Evolutionary conservation across 257 asterid genomes (phyloP).

Genomic region (Penstemon barbatus): DNA sequence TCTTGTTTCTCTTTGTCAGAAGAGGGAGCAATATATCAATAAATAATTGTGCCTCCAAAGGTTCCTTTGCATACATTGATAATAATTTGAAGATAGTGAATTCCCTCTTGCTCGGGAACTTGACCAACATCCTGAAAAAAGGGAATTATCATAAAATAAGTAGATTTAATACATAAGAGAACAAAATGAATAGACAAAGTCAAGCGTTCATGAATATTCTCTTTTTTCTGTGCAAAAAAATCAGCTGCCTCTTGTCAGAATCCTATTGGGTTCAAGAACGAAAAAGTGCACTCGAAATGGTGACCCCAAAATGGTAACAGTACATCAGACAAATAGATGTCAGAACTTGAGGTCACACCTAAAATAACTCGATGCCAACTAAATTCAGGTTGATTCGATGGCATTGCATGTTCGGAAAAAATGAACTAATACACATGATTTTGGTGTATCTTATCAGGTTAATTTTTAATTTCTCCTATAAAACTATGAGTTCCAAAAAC

Average conservation of each 20-base stretch:
- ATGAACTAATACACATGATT: not conserved
- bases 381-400: constrained; percentile 5
- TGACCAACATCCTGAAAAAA: constrained; percentile 51
- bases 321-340: constrained; percentile 4
- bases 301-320: not conserved
- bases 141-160: constrained; percentile 19
- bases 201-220: constrained; percentile 7
- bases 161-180: constrained; percentile 11
- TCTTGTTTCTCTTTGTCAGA: constrained; percentile 56
- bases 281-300: not conserved
- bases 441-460: not conserved
- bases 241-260: constrained; percentile 12
- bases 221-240: not conserved
- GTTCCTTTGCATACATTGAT: constrained; percentile 61
- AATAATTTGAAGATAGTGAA: constrained; percentile 65
- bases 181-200: constrained; percentile 4
- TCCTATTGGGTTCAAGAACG: constrained; percentile 7
- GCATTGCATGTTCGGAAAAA: not conserved
- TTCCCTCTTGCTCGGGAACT: constrained; percentile 63
- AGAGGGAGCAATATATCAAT: constrained; percentile 77
- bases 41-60: constrained; percentile 62
- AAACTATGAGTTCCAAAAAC: not conserved
- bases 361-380: not conserved
- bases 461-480: constrained; percentile 2
- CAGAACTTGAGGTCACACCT: not conserved